Evolutionary conservation across 2,329 filamentous ascomycete genomes (phyloP), one percentile per base, ranked within the genome.

Genomic region (Macrophomina phaseolina): DNA sequence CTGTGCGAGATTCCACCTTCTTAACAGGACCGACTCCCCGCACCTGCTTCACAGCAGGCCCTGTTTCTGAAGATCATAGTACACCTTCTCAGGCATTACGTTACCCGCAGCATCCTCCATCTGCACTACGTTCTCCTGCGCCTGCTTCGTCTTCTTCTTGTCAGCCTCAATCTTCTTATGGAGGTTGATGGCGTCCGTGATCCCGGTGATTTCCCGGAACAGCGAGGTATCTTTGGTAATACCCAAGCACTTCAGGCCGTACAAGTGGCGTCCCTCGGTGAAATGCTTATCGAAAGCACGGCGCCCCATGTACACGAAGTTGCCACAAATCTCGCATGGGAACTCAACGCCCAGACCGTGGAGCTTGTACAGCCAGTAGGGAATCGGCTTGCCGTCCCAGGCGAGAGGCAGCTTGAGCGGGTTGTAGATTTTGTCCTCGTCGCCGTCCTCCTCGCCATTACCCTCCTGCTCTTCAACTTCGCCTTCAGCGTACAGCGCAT

Each of bases 71-170:
- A 98, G 81, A 85, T 99, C 95, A 71, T 94, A 90, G 79, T 97
- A 99, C 65, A 99, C 94, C 85, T 97, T 97, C 82, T 97, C 93
- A 0, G 96, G 95, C 95, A 99, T 99, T 67, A 99, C 95, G 74
- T 99, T 98, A 55, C 95, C 95, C 77, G 97, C 92, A 0, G 89
- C 91, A 78, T 99, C 95, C 83, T 99, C 95, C 95, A 99, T 99
- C 83, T 99, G 93, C 60, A 98, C 92, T 9, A 99, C 87, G 68
- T 91, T 92, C 46, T 94, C 93, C 52, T 91, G 90, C 69, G 90
- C 89, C 0, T 90, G 84, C 77, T 89, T 90, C 70, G 89, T 88
- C 78, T 88, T 90, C 84, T 91, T 93, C 80, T 91, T 90, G 71
- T 97, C 93, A 67, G 88, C 84, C 77, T 96, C 91, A 30, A 99